Evolutionary conservation across 2,329 filamentous ascomycete species (phyloP).

Genomic region (Talaromyces sp.): DNA sequence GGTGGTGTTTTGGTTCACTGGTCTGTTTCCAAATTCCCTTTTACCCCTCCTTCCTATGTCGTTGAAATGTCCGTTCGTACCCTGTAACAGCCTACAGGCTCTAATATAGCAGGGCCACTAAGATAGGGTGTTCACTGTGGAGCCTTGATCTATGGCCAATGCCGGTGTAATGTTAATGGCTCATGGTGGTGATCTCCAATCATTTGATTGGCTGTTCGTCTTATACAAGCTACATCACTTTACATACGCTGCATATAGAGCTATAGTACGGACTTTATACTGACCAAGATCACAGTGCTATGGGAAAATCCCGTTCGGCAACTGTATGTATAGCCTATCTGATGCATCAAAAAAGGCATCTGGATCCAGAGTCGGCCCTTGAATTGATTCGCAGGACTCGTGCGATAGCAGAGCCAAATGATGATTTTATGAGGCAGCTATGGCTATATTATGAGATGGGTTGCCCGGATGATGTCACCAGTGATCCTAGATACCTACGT

Average conservation of each 20-base stretch:
- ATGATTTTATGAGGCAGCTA: constrained; percentile 86
- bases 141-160: constrained; percentile 4
- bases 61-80: neutral
- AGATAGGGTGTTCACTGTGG: neutral
- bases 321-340: constrained; percentile 81
- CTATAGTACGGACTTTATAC: neutral
- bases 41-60: neutral
- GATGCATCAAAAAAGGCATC: constrained; percentile 50
- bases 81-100: neutral
- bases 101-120: neutral
- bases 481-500: constrained; percentile 73
- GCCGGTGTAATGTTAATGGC: neutral
- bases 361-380: constrained; percentile 62
- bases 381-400: constrained; percentile 65
- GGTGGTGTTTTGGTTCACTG: constrained; percentile 65
- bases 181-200: neutral
- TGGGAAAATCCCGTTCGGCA: constrained; percentile 92
- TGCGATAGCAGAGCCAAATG: constrained; percentile 80
- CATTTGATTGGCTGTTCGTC: neutral
- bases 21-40: constrained; percentile 48
- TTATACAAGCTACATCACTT: neutral
- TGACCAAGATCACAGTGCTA: constrained; percentile 59
- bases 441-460: constrained; percentile 84
- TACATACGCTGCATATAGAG: neutral
- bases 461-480: constrained; percentile 65